Base-by-base conservation (phyloP, 352 stramenopile genomes). In the Phytophthora constricta region DNA sequence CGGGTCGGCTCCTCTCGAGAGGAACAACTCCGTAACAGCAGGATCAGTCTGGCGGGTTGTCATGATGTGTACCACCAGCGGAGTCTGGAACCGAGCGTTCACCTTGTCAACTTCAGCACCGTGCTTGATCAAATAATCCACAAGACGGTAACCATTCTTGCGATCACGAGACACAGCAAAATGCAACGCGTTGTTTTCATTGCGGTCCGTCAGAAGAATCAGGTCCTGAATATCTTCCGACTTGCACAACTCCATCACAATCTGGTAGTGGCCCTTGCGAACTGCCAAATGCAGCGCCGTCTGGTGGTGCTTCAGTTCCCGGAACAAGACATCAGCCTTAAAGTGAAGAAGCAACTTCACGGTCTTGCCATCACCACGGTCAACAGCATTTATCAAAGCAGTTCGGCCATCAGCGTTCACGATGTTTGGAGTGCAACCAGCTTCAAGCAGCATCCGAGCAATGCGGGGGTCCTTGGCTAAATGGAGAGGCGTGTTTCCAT, bases 211-310 rank as follows among this genome's bases (percentile, higher is more conserved):
- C 20, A 92, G 50, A 49, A 88, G 68, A 48, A 96, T 79, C 27
- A 96, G 69, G 20, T 89, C 68, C 2, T 73, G 58, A 19, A 91
- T 81, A 26, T 91, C 83, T 4, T 86, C 66, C 0, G 80, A 76
- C 67, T 94, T 92, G 77, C 87, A 96, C 45, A 96, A 59, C 66
- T 93, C 86, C 79, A 92, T 94, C 16, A 96, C 83, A 41, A 93
- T 93, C 60, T 86, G 75, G 62, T 94, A 94, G 50, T 96, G 87
- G 26, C 87, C 87, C 65, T 92, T 94, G 20, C 87, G 86, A 8
- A 96, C 82, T 4, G 87, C 87, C 23, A 96, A 71, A 51, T 96
- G 87, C 47, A 96, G 65, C 19, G 84, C 87, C 23, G 87, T 93
- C 70, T 96, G 87, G 51, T 90, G 79, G 62, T 94, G 87, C 70